These are phyloP conservation scores for Tetracladium marchalianum DNA, from an alignment of 495 filamentous ascomycete species.

Conservation along the genomic window DNA sequence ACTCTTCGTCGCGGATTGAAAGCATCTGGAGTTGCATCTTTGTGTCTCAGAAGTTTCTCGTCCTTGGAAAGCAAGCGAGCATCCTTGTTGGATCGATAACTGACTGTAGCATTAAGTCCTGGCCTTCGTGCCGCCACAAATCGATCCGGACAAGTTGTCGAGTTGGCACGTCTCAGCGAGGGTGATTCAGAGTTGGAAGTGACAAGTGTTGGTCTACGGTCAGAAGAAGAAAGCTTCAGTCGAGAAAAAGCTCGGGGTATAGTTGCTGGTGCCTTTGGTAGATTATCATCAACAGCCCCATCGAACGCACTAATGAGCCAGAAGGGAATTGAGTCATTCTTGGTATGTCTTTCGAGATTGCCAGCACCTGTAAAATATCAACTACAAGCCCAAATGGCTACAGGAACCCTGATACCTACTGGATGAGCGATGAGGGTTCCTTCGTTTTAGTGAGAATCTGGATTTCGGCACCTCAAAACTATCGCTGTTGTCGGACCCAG, in stretches of 20 bases:
- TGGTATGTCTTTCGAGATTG: too few species aligned
- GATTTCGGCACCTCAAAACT: too few species aligned
- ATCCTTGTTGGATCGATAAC: constrained; percentile 54
- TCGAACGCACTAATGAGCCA: constrained; percentile 1
- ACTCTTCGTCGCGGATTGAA: constrained; percentile 44
- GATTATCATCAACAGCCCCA: constrained; percentile 10
- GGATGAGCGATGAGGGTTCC: too few species aligned
- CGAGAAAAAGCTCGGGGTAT: constrained; percentile 8
- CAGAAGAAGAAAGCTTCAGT: background rate
- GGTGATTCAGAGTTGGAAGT: constrained; percentile 15
- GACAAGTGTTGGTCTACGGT: constrained; percentile 11
- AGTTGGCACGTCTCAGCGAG: background rate
- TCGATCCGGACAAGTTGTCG: constrained; percentile 42
- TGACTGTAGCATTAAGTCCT: constrained; percentile 8
- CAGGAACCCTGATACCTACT: too few species aligned
- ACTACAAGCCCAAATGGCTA: too few species aligned
- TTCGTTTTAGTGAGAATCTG: too few species aligned
- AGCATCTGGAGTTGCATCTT: constrained; percentile 49
- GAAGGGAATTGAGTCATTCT: background rate
- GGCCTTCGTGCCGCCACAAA: constrained; percentile 31
- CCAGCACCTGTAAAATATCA: too few species aligned
- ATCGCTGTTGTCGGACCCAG: too few species aligned
- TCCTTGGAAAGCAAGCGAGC: constrained; percentile 45
- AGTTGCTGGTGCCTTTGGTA: background rate
- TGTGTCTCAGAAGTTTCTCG: constrained; percentile 52